Evolutionary conservation across 2,329 filamentous ascomycete genomes (phyloP).

Genomic region (Fusarium tricinctum): DNA sequence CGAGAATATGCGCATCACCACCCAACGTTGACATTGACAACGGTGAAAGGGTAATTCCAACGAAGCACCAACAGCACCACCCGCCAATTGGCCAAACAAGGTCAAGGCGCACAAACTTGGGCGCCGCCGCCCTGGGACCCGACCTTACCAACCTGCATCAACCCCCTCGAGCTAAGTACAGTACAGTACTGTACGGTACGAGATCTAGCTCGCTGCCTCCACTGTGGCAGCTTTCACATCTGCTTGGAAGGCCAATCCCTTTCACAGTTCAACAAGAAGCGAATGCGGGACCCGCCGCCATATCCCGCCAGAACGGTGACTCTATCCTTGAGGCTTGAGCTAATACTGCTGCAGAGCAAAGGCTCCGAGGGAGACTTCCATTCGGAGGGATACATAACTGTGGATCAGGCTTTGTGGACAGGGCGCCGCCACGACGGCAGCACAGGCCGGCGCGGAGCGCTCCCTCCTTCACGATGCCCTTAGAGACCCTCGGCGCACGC

Average conservation of each 20-base stretch:
- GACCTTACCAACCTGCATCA: constrained; percentile 45
- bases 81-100: constrained; percentile 33
- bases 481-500: constrained; percentile 37
- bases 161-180: constrained; percentile 43
- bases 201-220: constrained; percentile 39
- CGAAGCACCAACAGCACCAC: constrained; percentile 24
- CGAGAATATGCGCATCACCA: constrained; percentile 23
- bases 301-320: constrained; percentile 42
- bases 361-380: constrained; percentile 39
- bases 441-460: constrained; percentile 46
- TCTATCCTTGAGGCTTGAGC: constrained; percentile 32
- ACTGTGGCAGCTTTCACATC: constrained; percentile 26
- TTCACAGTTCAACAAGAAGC: constrained; percentile 31
- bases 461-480: constrained; percentile 26
- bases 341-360: constrained; percentile 14
- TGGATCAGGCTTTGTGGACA: constrained; percentile 43
- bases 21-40: constrained; percentile 23
- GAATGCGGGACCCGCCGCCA: constrained; percentile 29
- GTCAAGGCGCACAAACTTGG: constrained; percentile 22
- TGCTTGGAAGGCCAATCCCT: constrained; percentile 39
- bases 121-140: constrained; percentile 44
- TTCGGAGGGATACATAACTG: constrained; percentile 42
- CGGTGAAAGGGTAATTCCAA: constrained; percentile 29
- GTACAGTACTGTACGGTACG: constrained; percentile 12
- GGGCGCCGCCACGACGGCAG: constrained; percentile 51